Conservation (phyloP, 2,329 filamentous ascomycete species). For the Colletotrichum plurivorum region DNA sequence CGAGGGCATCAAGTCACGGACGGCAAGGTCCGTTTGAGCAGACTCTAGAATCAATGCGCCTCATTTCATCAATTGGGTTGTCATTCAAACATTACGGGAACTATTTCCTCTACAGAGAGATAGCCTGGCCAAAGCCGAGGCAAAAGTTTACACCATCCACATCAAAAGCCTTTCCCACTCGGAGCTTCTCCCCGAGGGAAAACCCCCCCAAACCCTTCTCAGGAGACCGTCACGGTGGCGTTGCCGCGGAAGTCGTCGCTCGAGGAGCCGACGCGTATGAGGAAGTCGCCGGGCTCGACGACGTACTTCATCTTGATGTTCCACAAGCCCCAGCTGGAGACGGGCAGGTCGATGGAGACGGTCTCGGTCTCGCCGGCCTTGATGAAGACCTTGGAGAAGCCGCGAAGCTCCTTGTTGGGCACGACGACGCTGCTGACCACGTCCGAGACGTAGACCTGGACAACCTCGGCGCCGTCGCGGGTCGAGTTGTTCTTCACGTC, state of each 20-base stretch:
- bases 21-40: background rate
- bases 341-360: constrained; percentile 65
- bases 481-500: constrained; percentile 72
- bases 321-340: constrained; percentile 70
- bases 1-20: background rate
- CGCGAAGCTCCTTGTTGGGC: constrained; percentile 75
- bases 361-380: constrained; percentile 71
- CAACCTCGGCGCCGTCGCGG: constrained; percentile 74
- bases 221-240: constrained; percentile 67
- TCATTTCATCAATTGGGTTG: constrained; percentile 12
- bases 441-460: constrained; percentile 78
- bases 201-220: constrained; percentile 4
- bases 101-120: constrained; percentile 29
- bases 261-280: constrained; percentile 72
- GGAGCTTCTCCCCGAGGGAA: background rate
- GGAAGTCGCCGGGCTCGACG: constrained; percentile 79
- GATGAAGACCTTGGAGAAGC: constrained; percentile 76
- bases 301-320: constrained; percentile 78
- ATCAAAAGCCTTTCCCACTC: background rate
- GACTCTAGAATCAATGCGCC: background rate
- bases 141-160: background rate
- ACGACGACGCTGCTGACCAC: constrained; percentile 73
- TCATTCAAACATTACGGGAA: constrained; percentile 29
- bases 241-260: constrained; percentile 70
- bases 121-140: constrained; percentile 8